These are phyloP conservation scores for Solanum hybrid DNA, from an alignment of 305 asterid species.

Conservation along the genomic window DNA sequence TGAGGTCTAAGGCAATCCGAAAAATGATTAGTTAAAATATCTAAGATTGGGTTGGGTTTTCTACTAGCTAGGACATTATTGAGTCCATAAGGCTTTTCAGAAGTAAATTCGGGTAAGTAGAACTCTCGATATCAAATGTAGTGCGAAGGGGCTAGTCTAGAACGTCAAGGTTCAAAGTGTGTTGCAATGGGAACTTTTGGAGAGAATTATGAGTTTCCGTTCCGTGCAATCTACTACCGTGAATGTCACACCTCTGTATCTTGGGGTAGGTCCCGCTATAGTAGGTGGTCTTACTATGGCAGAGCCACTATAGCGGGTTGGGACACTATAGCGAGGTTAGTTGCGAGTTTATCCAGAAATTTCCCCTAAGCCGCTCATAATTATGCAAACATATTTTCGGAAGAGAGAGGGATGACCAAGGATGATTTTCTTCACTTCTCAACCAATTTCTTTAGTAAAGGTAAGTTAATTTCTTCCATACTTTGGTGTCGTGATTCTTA, in stretches of 20 bases:
- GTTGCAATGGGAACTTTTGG: not conserved
- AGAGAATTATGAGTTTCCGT: not conserved
- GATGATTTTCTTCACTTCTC: not conserved
- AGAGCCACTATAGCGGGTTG: not conserved
- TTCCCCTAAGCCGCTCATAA: not conserved
- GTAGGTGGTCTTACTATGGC: not conserved
- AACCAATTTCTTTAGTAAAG: not conserved
- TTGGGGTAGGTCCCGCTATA: not conserved
- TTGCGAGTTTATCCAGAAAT: not conserved
- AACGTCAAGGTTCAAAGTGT: not conserved
- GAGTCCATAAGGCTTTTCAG: not conserved
- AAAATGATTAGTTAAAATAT: not conserved
- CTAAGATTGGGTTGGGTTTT: not conserved
- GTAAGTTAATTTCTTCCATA: not conserved
- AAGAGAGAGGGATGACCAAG: not conserved
- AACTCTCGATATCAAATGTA: not conserved
- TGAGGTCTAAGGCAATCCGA: not conserved
- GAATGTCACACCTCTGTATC: not conserved
- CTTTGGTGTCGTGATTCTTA: not conserved
- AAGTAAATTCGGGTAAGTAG: not conserved
- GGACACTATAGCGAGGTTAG: not conserved
- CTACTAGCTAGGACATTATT: not conserved
- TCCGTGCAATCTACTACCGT: too few species aligned
- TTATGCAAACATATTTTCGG: not conserved
- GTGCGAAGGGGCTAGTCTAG: not conserved